Evolutionary conservation across 768 basidiomycete species (phyloP).

Genomic region (Termitomyces sp.): DNA sequence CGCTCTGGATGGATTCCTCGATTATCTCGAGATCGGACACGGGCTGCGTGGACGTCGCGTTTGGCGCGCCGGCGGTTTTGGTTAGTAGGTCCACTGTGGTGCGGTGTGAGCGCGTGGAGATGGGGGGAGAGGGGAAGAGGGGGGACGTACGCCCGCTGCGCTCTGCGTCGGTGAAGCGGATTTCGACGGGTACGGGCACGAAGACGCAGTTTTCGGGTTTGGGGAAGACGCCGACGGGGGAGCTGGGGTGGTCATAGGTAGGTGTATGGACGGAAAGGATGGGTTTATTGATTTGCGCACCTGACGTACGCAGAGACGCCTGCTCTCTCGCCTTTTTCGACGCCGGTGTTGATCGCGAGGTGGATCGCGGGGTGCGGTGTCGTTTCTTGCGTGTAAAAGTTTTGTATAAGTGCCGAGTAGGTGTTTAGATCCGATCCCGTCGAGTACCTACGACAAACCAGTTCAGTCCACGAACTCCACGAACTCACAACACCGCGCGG

Average conservation of each 20-base stretch:
- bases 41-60: conserved; percentile 45
- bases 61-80: conserved; percentile 37
- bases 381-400: conserved; percentile 94
- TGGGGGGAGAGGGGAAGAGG: no score
- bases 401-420: conserved; percentile 95
- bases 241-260: conserved; percentile 48
- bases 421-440: conserved; percentile 89
- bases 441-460: conserved; percentile 95
- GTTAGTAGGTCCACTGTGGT: conserved; percentile 72
- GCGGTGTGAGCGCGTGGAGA: no score
- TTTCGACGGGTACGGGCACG: conserved; percentile 82
- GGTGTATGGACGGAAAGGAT: no score
- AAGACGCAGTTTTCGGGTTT: conserved; percentile 96
- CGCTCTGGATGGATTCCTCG: conserved; percentile 62
- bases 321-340: conserved; percentile 53
- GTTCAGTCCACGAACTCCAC: no score
- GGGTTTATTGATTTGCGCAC: no score
- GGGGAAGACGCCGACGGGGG: conserved; percentile 82
- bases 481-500: no score
- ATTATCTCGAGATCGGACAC: conserved; percentile 71
- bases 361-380: conserved; percentile 86
- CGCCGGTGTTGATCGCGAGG: conserved; percentile 83
- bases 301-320: conserved; percentile 87
- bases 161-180: conserved; percentile 80
- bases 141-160: conserved; percentile 71